These are phyloP conservation scores for Bipolaris bicolor DNA, from an alignment of 2,329 filamentous ascomycete species.

Conservation along the genomic window DNA sequence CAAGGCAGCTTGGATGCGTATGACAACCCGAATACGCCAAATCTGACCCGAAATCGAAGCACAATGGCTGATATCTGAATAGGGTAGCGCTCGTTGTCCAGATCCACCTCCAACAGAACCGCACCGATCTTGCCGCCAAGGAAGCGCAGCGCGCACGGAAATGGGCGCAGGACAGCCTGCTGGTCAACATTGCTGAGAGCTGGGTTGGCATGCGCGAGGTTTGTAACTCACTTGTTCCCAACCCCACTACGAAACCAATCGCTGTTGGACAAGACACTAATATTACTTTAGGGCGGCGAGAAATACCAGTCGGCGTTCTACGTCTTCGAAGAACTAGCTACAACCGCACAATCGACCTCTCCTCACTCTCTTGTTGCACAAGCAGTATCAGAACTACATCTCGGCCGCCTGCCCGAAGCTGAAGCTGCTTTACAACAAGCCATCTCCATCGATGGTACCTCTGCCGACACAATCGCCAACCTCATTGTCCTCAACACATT, in stretches of 20 bases:
- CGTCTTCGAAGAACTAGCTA: constrained; percentile 94
- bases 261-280: neutral
- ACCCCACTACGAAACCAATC: constrained; percentile 21
- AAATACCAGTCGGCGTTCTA: constrained; percentile 98
- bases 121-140: constrained; percentile 86
- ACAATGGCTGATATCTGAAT: constrained; percentile 8
- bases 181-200: constrained; percentile 93
- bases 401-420: constrained; percentile 86
- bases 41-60: no score
- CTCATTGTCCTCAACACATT: constrained; percentile 79
- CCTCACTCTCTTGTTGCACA: constrained; percentile 80
- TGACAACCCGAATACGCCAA: constrained; percentile 9
- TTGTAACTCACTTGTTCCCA: constrained; percentile 43
- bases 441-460: constrained; percentile 72
- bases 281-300: constrained; percentile 74
- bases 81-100: constrained; percentile 88
- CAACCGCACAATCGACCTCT: constrained; percentile 80
- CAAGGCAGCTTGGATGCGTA: constrained; percentile 81
- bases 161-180: constrained; percentile 92
- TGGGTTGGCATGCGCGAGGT: constrained; percentile 92
- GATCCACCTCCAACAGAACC: constrained; percentile 90
- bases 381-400: constrained; percentile 88
- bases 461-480: constrained; percentile 81
- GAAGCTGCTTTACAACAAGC: constrained; percentile 85
- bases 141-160: constrained; percentile 84